Conservation (phyloP, 805 yeast genomes). For the Kluyveromyces aestuarii region DNA sequence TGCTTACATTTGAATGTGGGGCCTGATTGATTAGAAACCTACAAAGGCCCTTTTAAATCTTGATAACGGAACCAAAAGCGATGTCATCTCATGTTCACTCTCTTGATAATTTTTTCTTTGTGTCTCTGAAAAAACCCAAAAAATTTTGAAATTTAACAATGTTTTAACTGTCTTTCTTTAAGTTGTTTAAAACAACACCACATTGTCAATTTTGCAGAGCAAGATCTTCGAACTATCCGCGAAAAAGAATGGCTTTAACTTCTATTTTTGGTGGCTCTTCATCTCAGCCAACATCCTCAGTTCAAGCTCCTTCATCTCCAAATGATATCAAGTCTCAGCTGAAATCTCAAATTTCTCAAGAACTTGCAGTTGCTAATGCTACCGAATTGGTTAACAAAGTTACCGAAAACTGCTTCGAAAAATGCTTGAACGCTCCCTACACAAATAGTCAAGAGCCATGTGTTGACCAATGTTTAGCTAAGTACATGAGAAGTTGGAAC, state of each 20-base stretch:
- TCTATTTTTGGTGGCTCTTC: constrained; percentile 26
- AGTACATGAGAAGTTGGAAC: constrained; percentile 90
- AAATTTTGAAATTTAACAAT: not conserved
- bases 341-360: constrained; percentile 65
- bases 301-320: constrained; percentile 15
- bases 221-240: not conserved
- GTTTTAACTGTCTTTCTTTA: not conserved
- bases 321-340: constrained; percentile 50
- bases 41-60: too few relatives aligned
- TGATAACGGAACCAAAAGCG: too few relatives aligned
- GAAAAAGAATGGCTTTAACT: constrained; percentile 19
- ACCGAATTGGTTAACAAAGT: constrained; percentile 77
- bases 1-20: too few relatives aligned
- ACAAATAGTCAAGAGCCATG: constrained; percentile 52
- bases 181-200: not conserved
- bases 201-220: too few relatives aligned
- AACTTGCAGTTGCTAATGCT: constrained; percentile 86
- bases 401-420: constrained; percentile 79
- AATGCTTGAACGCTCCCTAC: constrained; percentile 62
- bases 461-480: constrained; percentile 69
- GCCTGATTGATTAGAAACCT: too few relatives aligned
- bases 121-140: too few relatives aligned
- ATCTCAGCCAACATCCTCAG: constrained; percentile 15
- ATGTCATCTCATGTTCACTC: too few relatives aligned
- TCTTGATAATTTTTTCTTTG: too few relatives aligned